These are phyloP conservation scores for Exophiala sp. DNA, from an alignment of 2,329 filamentous ascomycete genomes.

Conservation along the genomic window DNA sequence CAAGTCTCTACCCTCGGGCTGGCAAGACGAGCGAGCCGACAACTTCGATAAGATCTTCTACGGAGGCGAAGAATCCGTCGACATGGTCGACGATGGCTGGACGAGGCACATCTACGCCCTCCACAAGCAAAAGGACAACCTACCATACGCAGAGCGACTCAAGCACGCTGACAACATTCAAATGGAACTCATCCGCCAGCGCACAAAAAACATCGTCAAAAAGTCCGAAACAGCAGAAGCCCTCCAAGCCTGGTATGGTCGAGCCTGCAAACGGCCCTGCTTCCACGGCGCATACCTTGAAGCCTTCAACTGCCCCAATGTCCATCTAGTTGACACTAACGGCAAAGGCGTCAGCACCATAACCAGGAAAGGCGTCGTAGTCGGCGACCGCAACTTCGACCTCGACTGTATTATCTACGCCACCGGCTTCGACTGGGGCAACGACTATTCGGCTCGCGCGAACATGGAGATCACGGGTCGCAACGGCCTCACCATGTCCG, in stretches of 20 bases:
- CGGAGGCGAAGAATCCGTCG: slow-evolving; percentile 16
- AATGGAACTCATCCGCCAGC: slow-evolving; percentile 35
- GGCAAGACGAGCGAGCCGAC: slow-evolving; percentile 30
- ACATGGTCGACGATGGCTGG: slow-evolving; percentile 33
- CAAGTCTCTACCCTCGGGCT: slow-evolving; percentile 20
- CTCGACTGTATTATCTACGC: slow-evolving; percentile 48
- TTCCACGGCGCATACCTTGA: slow-evolving; percentile 60
- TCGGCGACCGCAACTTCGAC: slow-evolving; percentile 47
- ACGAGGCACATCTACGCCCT: slow-evolving; percentile 23
- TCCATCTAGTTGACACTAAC: slow-evolving; percentile 59
- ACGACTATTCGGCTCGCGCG: slow-evolving; percentile 12
- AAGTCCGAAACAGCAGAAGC: slow-evolving; percentile 50
- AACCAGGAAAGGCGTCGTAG: slow-evolving; percentile 48
- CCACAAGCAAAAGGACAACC: slow-evolving; percentile 12
- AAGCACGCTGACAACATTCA: slow-evolving; percentile 21
- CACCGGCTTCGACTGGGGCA: slow-evolving; percentile 41
- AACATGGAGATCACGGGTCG: slow-evolving; percentile 30
- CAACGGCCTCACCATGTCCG: slow-evolving; percentile 23
- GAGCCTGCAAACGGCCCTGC: slow-evolving; percentile 61
- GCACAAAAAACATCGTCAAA: slow-evolving; percentile 51
- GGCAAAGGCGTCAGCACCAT: slow-evolving; percentile 50
- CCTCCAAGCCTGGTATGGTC: slow-evolving; percentile 59
- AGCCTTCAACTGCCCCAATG: slow-evolving; percentile 57
- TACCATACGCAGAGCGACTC: slow-evolving; percentile 10
- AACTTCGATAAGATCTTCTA: slow-evolving; percentile 32